Evolutionary conservation across 495 filamentous ascomycete species (phyloP), one percentile per base, ranked within the genome.

Genomic region (Poronia punctata): DNA sequence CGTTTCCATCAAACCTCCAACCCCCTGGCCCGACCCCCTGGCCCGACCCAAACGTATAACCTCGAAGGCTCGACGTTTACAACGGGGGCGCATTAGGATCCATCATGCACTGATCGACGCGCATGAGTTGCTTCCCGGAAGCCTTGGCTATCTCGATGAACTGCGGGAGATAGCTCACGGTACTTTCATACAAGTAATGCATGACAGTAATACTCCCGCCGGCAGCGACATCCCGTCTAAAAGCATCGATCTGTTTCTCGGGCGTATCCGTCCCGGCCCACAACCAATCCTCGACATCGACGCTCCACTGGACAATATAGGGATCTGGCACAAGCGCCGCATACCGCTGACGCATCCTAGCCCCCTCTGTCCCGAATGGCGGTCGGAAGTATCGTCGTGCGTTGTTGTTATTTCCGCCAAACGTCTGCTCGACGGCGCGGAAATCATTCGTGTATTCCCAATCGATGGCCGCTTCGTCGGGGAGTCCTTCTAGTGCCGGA

Each of bases 261-360:
- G 84, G 84, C n/a, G 80, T 84, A 12, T 59, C 38, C 0, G 64
- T 70, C 48, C 74, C 58, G 1, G 78, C 82, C 79, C 81, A 88
- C 3, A 83, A 50, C 82, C 83, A 88, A 58, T 88, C 84, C 60
- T 86, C 80, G 25, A 85, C 76, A 47, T 89, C 84, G 17, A 88
- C 77, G 47, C 71, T 79, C 84, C 84, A 88, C 45, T 75, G 76
- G 22, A 87, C 75, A 21, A 88, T 77, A 40, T 73, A 70, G 11
- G 57, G 50, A 2, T 60, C 57, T 1, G 47, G 42, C n/a, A 76
- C 62, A 7, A 65, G 53, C 0, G 70, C 61, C 0, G 77, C 74
- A 3, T 88, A 62, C 4, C 78, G 68, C 46, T 84, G 73, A 0
- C 84, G 72, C 61, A 82, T 79, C 23, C 82, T 73, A 4, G 82